Conservation (phyloP, 352 stramenopile species). For the Pythium inflatum region DNA sequence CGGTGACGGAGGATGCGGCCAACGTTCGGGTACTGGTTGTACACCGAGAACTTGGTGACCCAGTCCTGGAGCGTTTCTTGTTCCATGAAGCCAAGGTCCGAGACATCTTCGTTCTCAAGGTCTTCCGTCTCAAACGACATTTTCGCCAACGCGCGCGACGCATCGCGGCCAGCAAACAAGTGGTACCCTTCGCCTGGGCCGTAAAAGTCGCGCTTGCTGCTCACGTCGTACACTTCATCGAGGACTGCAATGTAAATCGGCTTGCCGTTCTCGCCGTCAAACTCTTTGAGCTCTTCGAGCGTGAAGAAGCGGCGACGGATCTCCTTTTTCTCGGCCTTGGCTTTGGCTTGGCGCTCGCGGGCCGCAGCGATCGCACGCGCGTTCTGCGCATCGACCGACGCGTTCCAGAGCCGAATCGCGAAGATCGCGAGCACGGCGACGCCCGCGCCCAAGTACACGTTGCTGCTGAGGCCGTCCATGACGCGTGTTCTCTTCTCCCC, state of each 20-base stretch:
- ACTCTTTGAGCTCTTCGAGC: conserved; percentile 87
- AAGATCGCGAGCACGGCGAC: conserved; percentile 59
- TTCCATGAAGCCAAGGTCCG: conserved; percentile 83
- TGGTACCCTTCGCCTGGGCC: conserved; percentile 96
- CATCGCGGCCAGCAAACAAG: conserved; percentile 95
- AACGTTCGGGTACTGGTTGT: conserved; percentile 95
- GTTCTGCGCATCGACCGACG: conserved; percentile 62
- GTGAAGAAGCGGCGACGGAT: conserved; percentile 92
- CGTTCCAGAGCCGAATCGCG: conserved; percentile 66
- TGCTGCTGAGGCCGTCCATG: conserved; percentile 55
- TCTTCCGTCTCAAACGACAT: conserved; percentile 96
- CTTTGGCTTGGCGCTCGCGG: conserved; percentile 64
- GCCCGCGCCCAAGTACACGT: conserved; percentile 58
- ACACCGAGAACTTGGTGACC: conserved; percentile 96
- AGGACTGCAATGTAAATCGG: conserved; percentile 96
- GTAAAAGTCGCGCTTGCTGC: conserved; percentile 95
- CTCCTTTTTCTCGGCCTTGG: conserved; percentile 69
- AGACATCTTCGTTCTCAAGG: conserved; percentile 84
- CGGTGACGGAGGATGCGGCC: conserved; percentile 86
- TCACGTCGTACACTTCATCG: conserved; percentile 97
- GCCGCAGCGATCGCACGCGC: conserved; percentile 64
- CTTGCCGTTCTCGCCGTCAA: conserved; percentile 91
- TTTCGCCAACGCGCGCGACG: conserved; percentile 93
- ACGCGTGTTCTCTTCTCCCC: not conserved
- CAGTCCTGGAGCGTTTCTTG: conserved; percentile 91